Evolutionary conservation across 176 grass and related monocot species (phyloP).

Genomic region (Echinochloa phyllopogon): DNA sequence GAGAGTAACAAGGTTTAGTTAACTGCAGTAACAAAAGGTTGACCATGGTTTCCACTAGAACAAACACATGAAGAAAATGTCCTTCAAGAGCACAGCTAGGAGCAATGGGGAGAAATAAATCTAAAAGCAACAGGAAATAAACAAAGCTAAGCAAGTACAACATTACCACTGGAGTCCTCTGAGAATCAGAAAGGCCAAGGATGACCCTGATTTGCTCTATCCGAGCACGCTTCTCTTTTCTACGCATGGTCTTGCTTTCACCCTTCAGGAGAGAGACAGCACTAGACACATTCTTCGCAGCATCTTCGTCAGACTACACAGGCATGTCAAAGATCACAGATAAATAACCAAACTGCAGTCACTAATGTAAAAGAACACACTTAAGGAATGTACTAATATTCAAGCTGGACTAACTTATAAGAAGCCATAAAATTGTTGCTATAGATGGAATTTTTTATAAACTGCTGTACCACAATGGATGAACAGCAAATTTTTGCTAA

Average conservation of each 20-base stretch:
- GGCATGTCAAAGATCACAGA: conserved; percentile 19
- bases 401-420: conserved; percentile 21
- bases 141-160: conserved; percentile 32
- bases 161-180: conserved; percentile 89
- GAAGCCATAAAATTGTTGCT: background rate
- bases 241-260: conserved; percentile 79
- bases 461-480: background rate
- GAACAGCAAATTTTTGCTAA: conserved; percentile 18
- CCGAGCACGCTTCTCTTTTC: conserved; percentile 95
- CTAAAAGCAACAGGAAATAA: conserved; percentile 8
- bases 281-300: conserved; percentile 55
- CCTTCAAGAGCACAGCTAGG: background rate
- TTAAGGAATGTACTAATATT: conserved; percentile 2
- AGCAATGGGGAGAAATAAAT: conserved; percentile 11
- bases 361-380: conserved; percentile 23
- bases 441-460: background rate
- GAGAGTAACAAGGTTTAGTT: background rate
- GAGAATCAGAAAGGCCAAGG: conserved; percentile 97
- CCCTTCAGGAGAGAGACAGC: conserved; percentile 88
- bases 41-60: conserved; percentile 21
- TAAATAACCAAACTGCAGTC: conserved; percentile 42
- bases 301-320: conserved; percentile 60
- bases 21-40: background rate
- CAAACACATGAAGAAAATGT: conserved; percentile 22
- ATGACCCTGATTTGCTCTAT: conserved; percentile 98